A percentile compares a stretch with the other conserved stretches of the same genome.
Evolutionary conservation across 441 rosid species (phyloP).

Genomic region (Erodium moschatum): DNA sequence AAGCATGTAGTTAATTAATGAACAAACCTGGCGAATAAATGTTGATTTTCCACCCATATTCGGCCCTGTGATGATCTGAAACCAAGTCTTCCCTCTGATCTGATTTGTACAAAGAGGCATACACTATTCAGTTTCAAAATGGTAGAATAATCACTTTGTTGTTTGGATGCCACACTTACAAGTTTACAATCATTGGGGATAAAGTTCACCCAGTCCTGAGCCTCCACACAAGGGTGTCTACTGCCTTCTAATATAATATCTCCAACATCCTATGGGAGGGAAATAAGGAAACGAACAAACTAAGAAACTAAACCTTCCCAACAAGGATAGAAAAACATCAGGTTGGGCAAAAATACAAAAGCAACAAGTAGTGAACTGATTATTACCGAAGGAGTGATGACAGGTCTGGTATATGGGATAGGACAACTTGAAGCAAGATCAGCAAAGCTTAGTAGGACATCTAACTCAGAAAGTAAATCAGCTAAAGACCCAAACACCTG

Average conservation of each 20-base stretch:
- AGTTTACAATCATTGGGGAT: slow-evolving; percentile 96
- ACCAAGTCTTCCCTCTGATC: slow-evolving; percentile 90
- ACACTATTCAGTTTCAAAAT: slow-evolving; percentile 25
- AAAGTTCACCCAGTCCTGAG: slow-evolving; percentile 99
- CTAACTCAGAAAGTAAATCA: slow-evolving; percentile 72
- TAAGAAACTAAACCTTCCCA: slow-evolving; percentile 12
- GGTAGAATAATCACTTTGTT: slow-evolving; percentile 16
- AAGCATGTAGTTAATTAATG: slow-evolving; percentile 8
- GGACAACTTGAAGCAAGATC: slow-evolving; percentile 92
- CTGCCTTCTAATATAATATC: slow-evolving; percentile 83
- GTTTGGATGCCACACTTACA: slow-evolving; percentile 40
- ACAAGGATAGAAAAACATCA: slow-evolving; percentile 12
- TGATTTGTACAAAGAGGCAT: slow-evolving; percentile 28
- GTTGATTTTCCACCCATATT: slow-evolving; percentile 99
- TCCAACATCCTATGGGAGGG: slow-evolving; percentile 55
- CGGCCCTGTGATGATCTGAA: slow-evolving; percentile 96
- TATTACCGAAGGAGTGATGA: slow-evolving; percentile 63
- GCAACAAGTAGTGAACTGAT: slow-evolving; percentile 15
- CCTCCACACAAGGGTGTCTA: slow-evolving; percentile 98
- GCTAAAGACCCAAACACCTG: slow-evolving; percentile 83
- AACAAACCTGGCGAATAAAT: slow-evolving; percentile 80
- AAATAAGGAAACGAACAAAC: slow-evolving; percentile 17
- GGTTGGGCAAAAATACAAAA: slow-evolving; percentile 15
- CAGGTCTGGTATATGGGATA: slow-evolving; percentile 87
- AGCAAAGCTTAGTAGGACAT: slow-evolving; percentile 91